phyloP scores from a whole-genome alignment of 2,329 filamentous ascomycete genomes.

The Pestalotiopsis sp. region DNA sequence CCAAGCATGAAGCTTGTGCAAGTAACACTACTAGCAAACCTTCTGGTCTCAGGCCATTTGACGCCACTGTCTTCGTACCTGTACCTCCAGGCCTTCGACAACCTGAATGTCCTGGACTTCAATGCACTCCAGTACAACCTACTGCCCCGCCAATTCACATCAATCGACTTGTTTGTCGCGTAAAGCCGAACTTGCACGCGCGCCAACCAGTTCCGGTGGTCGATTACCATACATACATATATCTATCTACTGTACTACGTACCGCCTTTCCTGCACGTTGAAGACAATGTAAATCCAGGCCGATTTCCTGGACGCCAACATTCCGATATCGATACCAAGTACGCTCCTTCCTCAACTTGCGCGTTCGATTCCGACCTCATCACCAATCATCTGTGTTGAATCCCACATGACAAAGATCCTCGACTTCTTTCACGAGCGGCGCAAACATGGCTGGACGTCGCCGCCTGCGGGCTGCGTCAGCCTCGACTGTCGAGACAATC shows the following conservation, averaged over 20 bases:
- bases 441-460: slow-evolving; percentile 37
- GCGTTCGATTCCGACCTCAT: background rate
- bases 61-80: background rate
- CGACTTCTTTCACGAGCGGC: background rate
- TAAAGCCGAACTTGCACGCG: slow-evolving; percentile 1
- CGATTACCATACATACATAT: background rate
- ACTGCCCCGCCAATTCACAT: background rate
- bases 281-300: background rate
- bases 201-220: background rate
- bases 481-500: slow-evolving; percentile 46
- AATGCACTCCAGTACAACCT: too few species aligned
- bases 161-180: background rate
- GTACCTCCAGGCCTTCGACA: background rate
- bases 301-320: background rate
- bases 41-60: background rate
- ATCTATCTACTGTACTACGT: background rate
- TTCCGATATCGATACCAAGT: background rate
- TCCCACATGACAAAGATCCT: slow-evolving; percentile 30
- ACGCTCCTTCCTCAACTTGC: background rate
- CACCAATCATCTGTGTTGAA: slow-evolving; percentile 19
- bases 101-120: background rate
- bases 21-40: background rate
- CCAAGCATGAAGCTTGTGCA: background rate
- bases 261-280: background rate
- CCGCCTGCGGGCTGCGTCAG: slow-evolving; percentile 40